A percentile compares a stretch with the other conserved stretches of the same genome.
Conservation (phyloP, 78 protist species). For the Salpingoeca rosetta region DNA sequence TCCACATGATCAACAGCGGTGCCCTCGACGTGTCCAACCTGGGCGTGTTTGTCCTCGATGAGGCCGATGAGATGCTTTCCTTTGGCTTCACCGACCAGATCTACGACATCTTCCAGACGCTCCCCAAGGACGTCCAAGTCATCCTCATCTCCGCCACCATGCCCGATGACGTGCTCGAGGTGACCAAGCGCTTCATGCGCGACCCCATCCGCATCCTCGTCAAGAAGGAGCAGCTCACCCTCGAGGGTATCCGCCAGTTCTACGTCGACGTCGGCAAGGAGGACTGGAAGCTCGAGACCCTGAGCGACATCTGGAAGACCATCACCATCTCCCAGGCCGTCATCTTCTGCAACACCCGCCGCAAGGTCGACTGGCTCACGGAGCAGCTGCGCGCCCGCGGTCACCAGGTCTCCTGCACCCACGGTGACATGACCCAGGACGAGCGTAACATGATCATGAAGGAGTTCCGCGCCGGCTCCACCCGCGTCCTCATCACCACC, state of each 20-base stretch:
- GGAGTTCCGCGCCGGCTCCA: conserved; percentile 86
- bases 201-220: conserved; percentile 87
- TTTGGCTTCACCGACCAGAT: conserved; percentile 91
- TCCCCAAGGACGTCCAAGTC: conserved; percentile 90
- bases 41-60: conserved; percentile 92
- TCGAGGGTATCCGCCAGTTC: conserved; percentile 92
- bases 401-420: conserved; percentile 91
- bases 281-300: conserved; percentile 98
- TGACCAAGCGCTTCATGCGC: conserved; percentile 88
- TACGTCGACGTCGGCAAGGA: conserved; percentile 93
- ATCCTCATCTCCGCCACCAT: conserved; percentile 95
- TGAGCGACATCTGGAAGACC: conserved; percentile 95
- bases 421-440: conserved; percentile 92
- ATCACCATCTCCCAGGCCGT: conserved; percentile 95
- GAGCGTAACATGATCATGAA: conserved; percentile 92
- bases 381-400: conserved; percentile 64
- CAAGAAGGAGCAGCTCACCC: conserved; percentile 94
- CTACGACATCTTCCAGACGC: conserved; percentile 88
- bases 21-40: conserved; percentile 60
- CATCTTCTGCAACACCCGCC: conserved; percentile 88
- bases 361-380: conserved; percentile 88
- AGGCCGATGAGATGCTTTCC: conserved; percentile 98
- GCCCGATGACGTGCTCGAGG: conserved; percentile 86
- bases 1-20: conserved; percentile 89
- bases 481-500: conserved; percentile 96